Evolutionary conservation across 2,329 filamentous ascomycete species (phyloP), one percentile per base, ranked within the genome.

Genomic region (Tolypocladium tropicale): DNA sequence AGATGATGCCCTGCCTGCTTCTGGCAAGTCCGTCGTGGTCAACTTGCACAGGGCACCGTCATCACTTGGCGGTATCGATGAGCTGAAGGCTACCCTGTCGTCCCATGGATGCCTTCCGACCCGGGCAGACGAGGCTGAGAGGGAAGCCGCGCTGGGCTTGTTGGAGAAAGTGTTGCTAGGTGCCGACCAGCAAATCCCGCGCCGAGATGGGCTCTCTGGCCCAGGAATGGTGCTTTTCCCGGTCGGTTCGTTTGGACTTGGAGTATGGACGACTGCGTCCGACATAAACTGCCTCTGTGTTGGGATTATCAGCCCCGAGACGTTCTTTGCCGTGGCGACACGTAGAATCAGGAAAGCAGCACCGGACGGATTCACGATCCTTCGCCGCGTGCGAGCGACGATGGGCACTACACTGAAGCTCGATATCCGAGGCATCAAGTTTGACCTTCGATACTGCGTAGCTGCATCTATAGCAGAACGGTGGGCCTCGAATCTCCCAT

Each of bases 231-330:
- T 83, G 1, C 63, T 88, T 9, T 74, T 82, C 6, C 76, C 84
- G 0, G 82, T 87, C n/a, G 85, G 85, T 0, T 88, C 85, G 0
- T 86, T 84, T 62, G 81, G 79, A 3, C 70, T 88, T 3, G 80
- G 79, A 11, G 78, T 84, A 3, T 87, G 84, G 82, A 82, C 79
- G 1, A 63, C 71, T 2, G 65, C 74, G 0, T 88, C 84, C 1
- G 83, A 87, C 61, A 76, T 89, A 7, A 83, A 89, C 67, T 84
- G 83, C 61, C 74, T 88, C 6, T 86, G 79, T 60, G 80, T 88
- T 58, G 83, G 84, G 1, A 75, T 78, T 25, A 81, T 85, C 56
- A 82, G 82, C 63, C 70, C 82, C 1, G 76, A 74, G 57, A 81
- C 77, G 0, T 88, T 88, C 65, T 86, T 87, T 64, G 67, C 78